Conservation (phyloP, 306 rosid genomes). For the Quercus ilex region DNA sequence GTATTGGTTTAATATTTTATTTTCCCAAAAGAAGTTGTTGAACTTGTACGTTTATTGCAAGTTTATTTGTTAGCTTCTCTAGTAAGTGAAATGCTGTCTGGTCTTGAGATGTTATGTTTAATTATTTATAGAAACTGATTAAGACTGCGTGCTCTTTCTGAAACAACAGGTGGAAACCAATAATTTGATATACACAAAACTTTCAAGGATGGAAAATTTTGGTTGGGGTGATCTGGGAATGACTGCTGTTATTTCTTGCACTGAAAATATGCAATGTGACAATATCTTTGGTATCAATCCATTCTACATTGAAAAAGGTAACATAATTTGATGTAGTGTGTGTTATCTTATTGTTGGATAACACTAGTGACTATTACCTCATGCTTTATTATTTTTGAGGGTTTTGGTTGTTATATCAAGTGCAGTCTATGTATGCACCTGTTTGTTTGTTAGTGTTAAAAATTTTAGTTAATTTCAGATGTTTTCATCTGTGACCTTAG, state of each 20-base stretch:
- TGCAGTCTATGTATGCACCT: background rate
- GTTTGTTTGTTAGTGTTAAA: background rate
- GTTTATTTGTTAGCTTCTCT: background rate
- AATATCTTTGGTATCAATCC: slow-evolving; percentile 65
- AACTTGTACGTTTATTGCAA: background rate
- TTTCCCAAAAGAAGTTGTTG: background rate
- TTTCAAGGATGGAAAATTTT: slow-evolving; percentile 56
- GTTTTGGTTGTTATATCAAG: background rate
- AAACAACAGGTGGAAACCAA: slow-evolving; percentile 41
- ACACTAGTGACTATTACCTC: background rate
- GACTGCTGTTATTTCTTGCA: slow-evolving; percentile 18
- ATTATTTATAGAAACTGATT: background rate
- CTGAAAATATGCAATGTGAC: slow-evolving; percentile 34
- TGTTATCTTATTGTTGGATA: background rate
- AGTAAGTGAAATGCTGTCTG: background rate
- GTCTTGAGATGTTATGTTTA: background rate
- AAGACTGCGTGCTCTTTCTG: background rate
- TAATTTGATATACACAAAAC: slow-evolving; percentile 33
- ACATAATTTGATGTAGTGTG: background rate
- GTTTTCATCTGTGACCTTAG: background rate
- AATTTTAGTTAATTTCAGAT: background rate
- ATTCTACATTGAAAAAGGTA: slow-evolving; percentile 81
- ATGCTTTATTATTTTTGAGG: background rate
- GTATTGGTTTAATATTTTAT: background rate
- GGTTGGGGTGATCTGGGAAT: slow-evolving; percentile 64